phyloP scores from a whole-genome alignment of 441 rosid genomes.

The Euphorbia celastroides region DNA sequence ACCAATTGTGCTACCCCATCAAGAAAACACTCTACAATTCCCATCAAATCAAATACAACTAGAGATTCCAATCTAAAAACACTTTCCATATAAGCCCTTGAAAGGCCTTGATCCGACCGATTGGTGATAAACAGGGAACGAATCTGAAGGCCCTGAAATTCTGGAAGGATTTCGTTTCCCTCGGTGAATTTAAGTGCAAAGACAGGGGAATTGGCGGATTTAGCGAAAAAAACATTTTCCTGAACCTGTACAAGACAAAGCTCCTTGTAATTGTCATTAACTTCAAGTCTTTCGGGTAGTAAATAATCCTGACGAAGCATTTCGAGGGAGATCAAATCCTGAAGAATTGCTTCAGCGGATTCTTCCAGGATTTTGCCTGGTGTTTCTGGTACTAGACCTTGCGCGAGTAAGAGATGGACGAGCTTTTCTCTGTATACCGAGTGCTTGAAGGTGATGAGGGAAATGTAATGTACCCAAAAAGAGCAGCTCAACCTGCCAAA shows the following conservation, averaged over 20 bases:
- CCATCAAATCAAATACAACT: slow-evolving; percentile 15
- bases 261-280: not conserved
- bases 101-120: slow-evolving; percentile 4
- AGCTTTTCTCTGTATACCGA: not conserved
- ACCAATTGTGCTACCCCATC: slow-evolving; percentile 8
- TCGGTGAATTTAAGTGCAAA: slow-evolving; percentile 3
- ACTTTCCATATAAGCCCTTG: slow-evolving; percentile 11
- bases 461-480: slow-evolving; percentile 14
- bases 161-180: slow-evolving; percentile 10
- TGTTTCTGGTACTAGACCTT: slow-evolving; percentile 6
- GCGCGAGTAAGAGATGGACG: slow-evolving; percentile 14
- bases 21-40: slow-evolving; percentile 12
- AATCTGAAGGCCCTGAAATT: slow-evolving; percentile 6
- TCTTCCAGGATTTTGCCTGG: slow-evolving; percentile 15
- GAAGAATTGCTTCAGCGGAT: slow-evolving; percentile 3
- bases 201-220: too few species aligned
- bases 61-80: slow-evolving; percentile 14
- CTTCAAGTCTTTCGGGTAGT: not conserved
- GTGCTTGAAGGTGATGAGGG: not conserved
- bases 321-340: slow-evolving; percentile 2
- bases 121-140: slow-evolving; percentile 12
- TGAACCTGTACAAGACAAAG: slow-evolving; percentile 2
- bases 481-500: too few species aligned
- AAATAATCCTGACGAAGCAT: slow-evolving; percentile 8
- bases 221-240: slow-evolving; percentile 5